Conservation (phyloP, 306 rosid species). For the Rosa lucieae region DNA sequence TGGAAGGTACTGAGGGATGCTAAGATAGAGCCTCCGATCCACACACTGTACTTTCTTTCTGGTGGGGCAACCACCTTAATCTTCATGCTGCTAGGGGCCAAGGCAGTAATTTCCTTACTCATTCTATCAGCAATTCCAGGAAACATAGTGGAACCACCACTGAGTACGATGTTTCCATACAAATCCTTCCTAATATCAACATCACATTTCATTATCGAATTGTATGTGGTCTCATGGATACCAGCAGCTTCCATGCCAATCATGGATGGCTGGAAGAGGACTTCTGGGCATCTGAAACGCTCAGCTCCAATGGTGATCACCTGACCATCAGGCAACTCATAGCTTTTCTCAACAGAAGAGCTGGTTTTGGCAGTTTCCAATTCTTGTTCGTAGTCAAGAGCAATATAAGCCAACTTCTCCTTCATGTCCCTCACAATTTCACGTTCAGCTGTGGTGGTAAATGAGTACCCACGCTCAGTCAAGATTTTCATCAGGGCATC, state of each 20-base stretch:
- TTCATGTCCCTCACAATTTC: slow-evolving; percentile 79
- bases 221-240: slow-evolving; percentile 39
- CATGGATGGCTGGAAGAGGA: slow-evolving; percentile 46
- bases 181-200: slow-evolving; percentile 43
- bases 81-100: slow-evolving; percentile 44
- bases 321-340: slow-evolving; percentile 54
- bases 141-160: slow-evolving; percentile 46
- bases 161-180: slow-evolving; percentile 41
- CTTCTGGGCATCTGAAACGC: slow-evolving; percentile 41
- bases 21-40: slow-evolving; percentile 44
- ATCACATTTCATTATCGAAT: slow-evolving; percentile 42
- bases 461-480: slow-evolving; percentile 81
- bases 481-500: slow-evolving; percentile 80
- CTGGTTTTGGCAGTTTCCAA: slow-evolving; percentile 71
- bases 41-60: slow-evolving; percentile 40
- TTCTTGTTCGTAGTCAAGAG: slow-evolving; percentile 80
- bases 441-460: slow-evolving; percentile 79
- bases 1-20: slow-evolving; percentile 44
- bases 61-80: slow-evolving; percentile 44
- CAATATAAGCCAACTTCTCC: slow-evolving; percentile 57
- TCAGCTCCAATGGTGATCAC: slow-evolving; percentile 42
- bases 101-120: slow-evolving; percentile 41
- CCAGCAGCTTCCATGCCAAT: slow-evolving; percentile 45
- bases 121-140: slow-evolving; percentile 42
- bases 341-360: slow-evolving; percentile 78